phyloP scores from a whole-genome alignment of 768 basidiomycete species.

The Boletus pseudopeckii region DNA sequence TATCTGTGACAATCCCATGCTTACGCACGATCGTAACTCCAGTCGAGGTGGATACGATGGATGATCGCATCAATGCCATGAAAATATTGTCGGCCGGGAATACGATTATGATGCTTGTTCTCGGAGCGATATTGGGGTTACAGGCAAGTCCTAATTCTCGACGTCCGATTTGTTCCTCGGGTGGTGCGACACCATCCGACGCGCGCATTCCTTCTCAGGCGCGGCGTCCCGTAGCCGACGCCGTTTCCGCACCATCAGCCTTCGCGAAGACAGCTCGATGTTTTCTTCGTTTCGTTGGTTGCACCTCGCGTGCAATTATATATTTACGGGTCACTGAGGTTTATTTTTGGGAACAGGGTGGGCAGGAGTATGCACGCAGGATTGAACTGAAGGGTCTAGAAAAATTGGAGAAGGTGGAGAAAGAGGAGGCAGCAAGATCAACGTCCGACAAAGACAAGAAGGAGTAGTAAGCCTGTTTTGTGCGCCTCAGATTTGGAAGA shows the following conservation, averaged over 20 bases:
- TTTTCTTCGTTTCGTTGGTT: slow-evolving; percentile 11
- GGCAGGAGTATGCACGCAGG: slow-evolving; percentile 79
- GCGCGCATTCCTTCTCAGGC: slow-evolving; percentile 8
- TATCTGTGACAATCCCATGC: slow-evolving; percentile 75
- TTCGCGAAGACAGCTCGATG: not conserved
- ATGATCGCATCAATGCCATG: slow-evolving; percentile 74
- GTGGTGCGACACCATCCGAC: slow-evolving; percentile 3
- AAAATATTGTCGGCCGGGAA: slow-evolving; percentile 84
- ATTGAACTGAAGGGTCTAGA: slow-evolving; percentile 46
- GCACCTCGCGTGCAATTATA: slow-evolving; percentile 2
- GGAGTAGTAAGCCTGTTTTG: slow-evolving; percentile 21
- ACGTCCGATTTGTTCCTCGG: not conserved
- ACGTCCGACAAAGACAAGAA: slow-evolving; percentile 30
- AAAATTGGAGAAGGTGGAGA: slow-evolving; percentile 38
- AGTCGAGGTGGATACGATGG: slow-evolving; percentile 49
- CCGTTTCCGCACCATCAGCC: not conserved
- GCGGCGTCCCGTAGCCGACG: slow-evolving; percentile 14
- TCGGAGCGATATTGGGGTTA: slow-evolving; percentile 61
- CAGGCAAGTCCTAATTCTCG: slow-evolving; percentile 52
- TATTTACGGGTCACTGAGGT: slow-evolving; percentile 3
- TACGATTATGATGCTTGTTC: slow-evolving; percentile 69
- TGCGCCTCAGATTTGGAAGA: slow-evolving; percentile 4
- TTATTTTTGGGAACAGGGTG: slow-evolving; percentile 50
- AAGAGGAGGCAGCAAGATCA: slow-evolving; percentile 18
- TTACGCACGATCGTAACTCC: slow-evolving; percentile 74